Evolutionary conservation across 108 stramenopile species (phyloP).

Genomic region (Nannochloropsis oceanica): DNA sequence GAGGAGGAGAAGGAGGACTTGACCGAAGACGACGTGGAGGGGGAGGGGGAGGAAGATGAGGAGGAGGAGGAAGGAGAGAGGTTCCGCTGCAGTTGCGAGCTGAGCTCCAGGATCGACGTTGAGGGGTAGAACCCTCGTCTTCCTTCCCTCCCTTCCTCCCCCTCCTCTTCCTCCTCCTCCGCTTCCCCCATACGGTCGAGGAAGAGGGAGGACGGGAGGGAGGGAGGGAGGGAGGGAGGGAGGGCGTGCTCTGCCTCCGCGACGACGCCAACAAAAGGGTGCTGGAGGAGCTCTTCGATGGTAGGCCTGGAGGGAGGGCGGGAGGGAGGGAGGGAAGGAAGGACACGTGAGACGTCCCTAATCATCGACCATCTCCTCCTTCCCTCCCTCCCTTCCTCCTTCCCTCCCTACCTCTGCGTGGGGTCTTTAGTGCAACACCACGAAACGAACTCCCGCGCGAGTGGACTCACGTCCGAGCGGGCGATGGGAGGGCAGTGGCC

Average conservation of each 20-base stretch:
- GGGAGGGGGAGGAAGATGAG: neutral
- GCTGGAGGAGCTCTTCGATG: too few relatives aligned
- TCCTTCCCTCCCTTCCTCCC: too few relatives aligned
- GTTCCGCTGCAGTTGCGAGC: neutral
- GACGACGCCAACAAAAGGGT: too few relatives aligned
- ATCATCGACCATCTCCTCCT: neutral
- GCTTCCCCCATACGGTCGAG: neutral
- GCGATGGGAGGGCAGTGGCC: neutral
- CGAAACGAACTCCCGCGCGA: neutral
- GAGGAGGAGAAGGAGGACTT: too few relatives aligned
- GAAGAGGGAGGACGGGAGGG: neutral
- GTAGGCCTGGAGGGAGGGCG: too few relatives aligned
- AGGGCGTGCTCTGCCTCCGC: neutral
- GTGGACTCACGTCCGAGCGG: neutral
- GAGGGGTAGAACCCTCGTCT: too few relatives aligned
- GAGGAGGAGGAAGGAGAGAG: neutral
- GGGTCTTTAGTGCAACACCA: neutral
- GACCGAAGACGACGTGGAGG: neutral
- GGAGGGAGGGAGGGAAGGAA: too few relatives aligned
- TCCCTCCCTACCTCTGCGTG: neutral
- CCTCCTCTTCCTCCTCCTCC: too few relatives aligned
- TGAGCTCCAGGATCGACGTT: neutral
- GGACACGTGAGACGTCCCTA: neutral
- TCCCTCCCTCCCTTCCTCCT: neutral
- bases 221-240: neutral